Evolutionary conservation across 176 grass and related monocot genomes (phyloP).

Genomic region (Cocos nucifera): DNA sequence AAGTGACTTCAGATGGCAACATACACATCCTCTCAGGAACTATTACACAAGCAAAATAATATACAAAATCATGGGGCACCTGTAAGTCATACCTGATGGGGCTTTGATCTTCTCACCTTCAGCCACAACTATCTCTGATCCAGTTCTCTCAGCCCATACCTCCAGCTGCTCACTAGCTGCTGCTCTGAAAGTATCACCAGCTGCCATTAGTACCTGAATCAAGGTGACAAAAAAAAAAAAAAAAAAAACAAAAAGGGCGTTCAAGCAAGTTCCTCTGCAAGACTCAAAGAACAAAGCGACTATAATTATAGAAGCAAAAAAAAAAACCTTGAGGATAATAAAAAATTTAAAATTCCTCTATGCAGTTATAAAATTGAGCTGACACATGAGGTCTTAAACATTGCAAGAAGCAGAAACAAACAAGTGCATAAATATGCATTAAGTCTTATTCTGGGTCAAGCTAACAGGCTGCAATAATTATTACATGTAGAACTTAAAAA

Average conservation of each 20-base stretch:
- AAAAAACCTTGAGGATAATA: not conserved
- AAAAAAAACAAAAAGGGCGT: not conserved
- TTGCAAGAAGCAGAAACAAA: no score
- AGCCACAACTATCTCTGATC: constrained; percentile 71
- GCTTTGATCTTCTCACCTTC: constrained; percentile 69
- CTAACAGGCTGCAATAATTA: no score
- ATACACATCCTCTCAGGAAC: no score
- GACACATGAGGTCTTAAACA: no score
- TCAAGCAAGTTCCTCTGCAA: not conserved
- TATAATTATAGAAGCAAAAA: no score
- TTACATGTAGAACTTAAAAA: no score
- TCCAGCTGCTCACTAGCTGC: constrained; percentile 95
- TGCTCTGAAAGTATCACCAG: constrained; percentile 92
- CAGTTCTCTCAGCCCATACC: constrained; percentile 89
- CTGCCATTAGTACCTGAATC: constrained; percentile 83
- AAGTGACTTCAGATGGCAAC: constrained; percentile 50
- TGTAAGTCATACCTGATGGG: constrained; percentile 44
- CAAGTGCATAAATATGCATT: no score
- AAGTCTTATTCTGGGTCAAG: no score
- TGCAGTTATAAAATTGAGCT: not conserved
- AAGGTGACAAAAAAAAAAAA: constrained; percentile 1
- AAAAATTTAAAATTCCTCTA: not conserved
- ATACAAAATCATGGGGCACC: constrained; percentile 4
- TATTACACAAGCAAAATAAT: no score
- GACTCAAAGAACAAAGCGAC: not conserved